A percentile compares a stretch with the other conserved stretches of the same genome.
These are phyloP conservation scores for Aulographum hederae DNA, from an alignment of 2,329 filamentous ascomycete species.

Conservation along the genomic window DNA sequence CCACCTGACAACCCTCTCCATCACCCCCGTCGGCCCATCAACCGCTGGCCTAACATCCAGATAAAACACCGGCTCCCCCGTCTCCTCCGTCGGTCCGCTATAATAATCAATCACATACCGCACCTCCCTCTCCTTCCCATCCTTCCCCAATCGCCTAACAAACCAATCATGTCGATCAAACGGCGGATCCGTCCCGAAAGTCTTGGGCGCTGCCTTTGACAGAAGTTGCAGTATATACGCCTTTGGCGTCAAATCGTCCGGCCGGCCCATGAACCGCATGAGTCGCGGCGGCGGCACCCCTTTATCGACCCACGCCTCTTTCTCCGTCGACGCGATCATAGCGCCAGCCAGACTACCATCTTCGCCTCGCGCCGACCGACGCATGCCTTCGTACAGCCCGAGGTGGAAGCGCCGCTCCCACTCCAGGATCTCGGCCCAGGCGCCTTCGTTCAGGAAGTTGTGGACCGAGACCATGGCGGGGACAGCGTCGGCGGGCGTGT, in stretches of 20 bases:
- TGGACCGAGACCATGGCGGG: constrained; percentile 96
- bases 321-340: constrained; percentile 31
- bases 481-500: constrained; percentile 83
- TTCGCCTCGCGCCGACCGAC: constrained; percentile 57
- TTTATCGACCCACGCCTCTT: constrained; percentile 8
- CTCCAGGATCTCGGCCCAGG: constrained; percentile 84
- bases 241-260: constrained; percentile 81
- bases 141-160: constrained; percentile 49
- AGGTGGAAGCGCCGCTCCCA: constrained; percentile 78
- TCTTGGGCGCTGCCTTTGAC: constrained; percentile 59
- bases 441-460: constrained; percentile 95
- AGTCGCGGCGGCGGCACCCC: constrained; percentile 44
- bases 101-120: constrained; percentile 98
- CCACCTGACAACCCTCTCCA: constrained; percentile 74
- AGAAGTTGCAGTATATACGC: constrained; percentile 67
- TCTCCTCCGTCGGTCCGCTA: constrained; percentile 60
- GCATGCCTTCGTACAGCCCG: constrained; percentile 56
- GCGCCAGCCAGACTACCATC: constrained; percentile 30
- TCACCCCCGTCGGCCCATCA: constrained; percentile 59
- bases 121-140: constrained; percentile 55
- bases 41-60: constrained; percentile 85
- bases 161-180: constrained; percentile 98
- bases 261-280: constrained; percentile 73
- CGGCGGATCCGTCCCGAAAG: constrained; percentile 64
- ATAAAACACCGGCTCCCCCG: constrained; percentile 86